Percentiles rank a stretch among this genome's conserved stretches.
phyloP scores from a whole-genome alignment of 345 rosid genomes.

The Draba incana region DNA sequence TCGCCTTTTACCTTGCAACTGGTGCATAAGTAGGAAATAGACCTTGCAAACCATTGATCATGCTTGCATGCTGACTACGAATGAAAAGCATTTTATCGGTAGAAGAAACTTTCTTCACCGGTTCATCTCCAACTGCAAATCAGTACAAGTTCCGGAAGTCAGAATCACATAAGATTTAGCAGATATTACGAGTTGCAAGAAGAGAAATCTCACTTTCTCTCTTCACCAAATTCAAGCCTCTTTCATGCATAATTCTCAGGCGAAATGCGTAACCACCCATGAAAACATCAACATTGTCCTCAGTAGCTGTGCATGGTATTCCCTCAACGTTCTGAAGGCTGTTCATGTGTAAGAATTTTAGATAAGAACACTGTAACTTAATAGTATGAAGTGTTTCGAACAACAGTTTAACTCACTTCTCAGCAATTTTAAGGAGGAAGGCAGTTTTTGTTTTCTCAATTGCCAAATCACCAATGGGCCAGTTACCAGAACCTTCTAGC shows the following conservation, averaged over 20 bases:
- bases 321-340: slow-evolving; percentile 75
- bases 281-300: slow-evolving; percentile 75
- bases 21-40: slow-evolving; percentile 66
- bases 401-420: slow-evolving; percentile 56
- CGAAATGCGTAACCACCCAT: slow-evolving; percentile 85
- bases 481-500: slow-evolving; percentile 98
- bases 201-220: slow-evolving; percentile 64
- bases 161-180: slow-evolving; percentile 25
- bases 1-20: slow-evolving; percentile 64
- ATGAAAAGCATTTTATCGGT: slow-evolving; percentile 72
- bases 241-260: slow-evolving; percentile 82
- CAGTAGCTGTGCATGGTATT: slow-evolving; percentile 68
- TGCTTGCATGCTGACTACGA: slow-evolving; percentile 87
- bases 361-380: slow-evolving; percentile 10
- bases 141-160: slow-evolving; percentile 24
- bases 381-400: slow-evolving; percentile 18
- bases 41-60: slow-evolving; percentile 86
- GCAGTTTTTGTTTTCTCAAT: slow-evolving; percentile 89
- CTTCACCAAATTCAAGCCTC: slow-evolving; percentile 78
- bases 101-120: slow-evolving; percentile 57
- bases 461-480: slow-evolving; percentile 88
- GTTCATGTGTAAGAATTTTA: slow-evolving; percentile 41
- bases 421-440: slow-evolving; percentile 89
- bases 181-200: slow-evolving; percentile 24
- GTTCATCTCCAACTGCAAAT: slow-evolving; percentile 58